Base-by-base conservation (phyloP, 306 rosid genomes). In the Abrus precatorius region DNA sequence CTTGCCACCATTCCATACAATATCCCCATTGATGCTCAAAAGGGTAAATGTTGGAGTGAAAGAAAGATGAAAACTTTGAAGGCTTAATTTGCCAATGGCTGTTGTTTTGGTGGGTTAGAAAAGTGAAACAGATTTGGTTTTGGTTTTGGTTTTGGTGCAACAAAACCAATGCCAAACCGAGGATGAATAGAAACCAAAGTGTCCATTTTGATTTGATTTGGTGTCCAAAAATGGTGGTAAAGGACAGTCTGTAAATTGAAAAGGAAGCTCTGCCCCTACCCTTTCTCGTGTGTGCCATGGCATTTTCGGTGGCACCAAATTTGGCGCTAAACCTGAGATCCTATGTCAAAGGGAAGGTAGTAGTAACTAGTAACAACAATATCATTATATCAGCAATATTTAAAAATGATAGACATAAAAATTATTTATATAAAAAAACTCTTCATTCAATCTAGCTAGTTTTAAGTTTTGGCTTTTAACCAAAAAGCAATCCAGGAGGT, bases 1-100 rank as follows among this genome's bases (percentile, higher is more conserved):
- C 94, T 82, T 9, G 91, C 87, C 50, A 90, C 90, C 90, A 90
- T 70, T 41, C 50, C 91, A 53, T 88, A 86, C 6, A 90, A 65
- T 56, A 90, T 90, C 65, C 86, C 91, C 94, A 83, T 83, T 38
- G 45, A 81, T 85, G 44, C 12, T 56, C 74, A 20, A 66, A 52
- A 81, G 8, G 3, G 28, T 55, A 28, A 61, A 36, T 12, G 12
- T 13, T 69, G 7, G 14, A 43, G 69, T 43, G 60, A 68, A 78
- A 68, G 14, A 63, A 48, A 36, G 44, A 6, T 40, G 13, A 0
- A 55, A 30, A 60, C 36, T 45, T 57, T 79, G 28, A 11, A 69
- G 12, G 29, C 7, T 36, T 30, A 77, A 45, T 69, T 28, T 54
- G 53, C 10, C 28, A 69, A 69, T 9, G 66, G 36, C 1, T 1